These are phyloP conservation scores for Colletotrichum simmondsii DNA, from an alignment of 2,329 filamentous ascomycete genomes.

Conservation along the genomic window DNA sequence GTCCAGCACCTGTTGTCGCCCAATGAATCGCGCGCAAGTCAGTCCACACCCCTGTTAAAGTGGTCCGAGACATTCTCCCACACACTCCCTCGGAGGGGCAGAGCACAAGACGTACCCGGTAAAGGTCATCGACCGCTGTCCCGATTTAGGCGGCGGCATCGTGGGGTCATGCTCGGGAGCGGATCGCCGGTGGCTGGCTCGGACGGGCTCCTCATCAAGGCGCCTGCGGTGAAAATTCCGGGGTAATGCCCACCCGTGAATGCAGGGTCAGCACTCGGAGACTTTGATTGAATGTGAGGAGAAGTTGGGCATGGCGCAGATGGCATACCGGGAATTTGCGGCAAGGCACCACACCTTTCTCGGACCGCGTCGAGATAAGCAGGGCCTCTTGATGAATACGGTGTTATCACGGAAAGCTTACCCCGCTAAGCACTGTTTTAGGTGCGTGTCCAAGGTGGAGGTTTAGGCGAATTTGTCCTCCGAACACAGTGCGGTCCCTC, in stretches of 20 bases:
- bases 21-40: not conserved
- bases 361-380: not conserved
- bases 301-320: not conserved
- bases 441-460: not conserved
- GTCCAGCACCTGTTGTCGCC: constrained; percentile 18
- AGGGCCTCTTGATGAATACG: not conserved
- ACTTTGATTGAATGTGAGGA: not conserved
- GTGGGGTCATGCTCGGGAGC: not conserved
- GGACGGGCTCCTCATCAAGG: not conserved
- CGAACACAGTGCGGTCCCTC: not conserved
- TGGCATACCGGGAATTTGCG: not conserved
- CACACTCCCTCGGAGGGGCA: not conserved
- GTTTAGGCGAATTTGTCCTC: not conserved
- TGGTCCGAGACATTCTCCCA: not conserved
- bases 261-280: not conserved
- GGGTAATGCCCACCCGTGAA: not conserved
- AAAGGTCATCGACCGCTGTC: not conserved
- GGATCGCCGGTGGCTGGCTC: not conserved
- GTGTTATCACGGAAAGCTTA: not conserved
- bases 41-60: not conserved
- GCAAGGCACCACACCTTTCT: not conserved
- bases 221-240: not conserved
- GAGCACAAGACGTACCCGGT: not conserved
- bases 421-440: not conserved
- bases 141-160: not conserved